Evolutionary conservation across 1,284 basidiomycete genomes (phyloP), one percentile per base, ranked within the genome.

Genomic region (Melampsora americana): DNA sequence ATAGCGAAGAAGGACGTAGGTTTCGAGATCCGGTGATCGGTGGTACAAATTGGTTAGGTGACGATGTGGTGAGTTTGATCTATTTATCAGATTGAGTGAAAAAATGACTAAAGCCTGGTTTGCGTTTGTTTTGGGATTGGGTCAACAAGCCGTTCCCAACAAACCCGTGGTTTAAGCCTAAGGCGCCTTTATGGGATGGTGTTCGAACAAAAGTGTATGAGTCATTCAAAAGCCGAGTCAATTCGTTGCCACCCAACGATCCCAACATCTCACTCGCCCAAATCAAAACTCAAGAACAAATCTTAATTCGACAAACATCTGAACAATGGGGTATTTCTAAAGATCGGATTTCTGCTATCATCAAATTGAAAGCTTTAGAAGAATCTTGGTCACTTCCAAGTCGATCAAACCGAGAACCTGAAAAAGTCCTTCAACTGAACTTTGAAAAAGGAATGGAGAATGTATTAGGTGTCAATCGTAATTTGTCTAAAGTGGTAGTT

Each of bases 111-210:
- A 53, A 67, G 32, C 69, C 39, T 44, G 26, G 18, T 64, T 48
- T 48, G 65, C 46, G 42, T 6, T 30, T 65, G 30, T 48, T 59
- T 26, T 39, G 42, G 35, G 35, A 11, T 39, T 39, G 26, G 26
- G 23, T 42, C n/a, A 18, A 65, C 23, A 73, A 84, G 83, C 91
- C 92, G 0, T 93, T 92, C 82, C 90, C 91, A 18, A 84, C 90
- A 83, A 93, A 93, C 80, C 87, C 87, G 9, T 88, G 89, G 0
- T 93, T 93, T 83, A 87, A 86, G 79, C 92, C 92, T 18, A 89
- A 90, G 26, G 83, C 87, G 9, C 92, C 92, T 11, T 83, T 92
- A 48, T 89, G 90, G 0, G 87, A 92, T 79, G 81, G 81, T 3
- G 81, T 88, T 62, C 86, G 88, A 67, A 78, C 80, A 20, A 74